Evolutionary conservation across 2,329 filamentous ascomycete genomes (phyloP).

Genomic region (Dactylonectria macrodidyma): DNA sequence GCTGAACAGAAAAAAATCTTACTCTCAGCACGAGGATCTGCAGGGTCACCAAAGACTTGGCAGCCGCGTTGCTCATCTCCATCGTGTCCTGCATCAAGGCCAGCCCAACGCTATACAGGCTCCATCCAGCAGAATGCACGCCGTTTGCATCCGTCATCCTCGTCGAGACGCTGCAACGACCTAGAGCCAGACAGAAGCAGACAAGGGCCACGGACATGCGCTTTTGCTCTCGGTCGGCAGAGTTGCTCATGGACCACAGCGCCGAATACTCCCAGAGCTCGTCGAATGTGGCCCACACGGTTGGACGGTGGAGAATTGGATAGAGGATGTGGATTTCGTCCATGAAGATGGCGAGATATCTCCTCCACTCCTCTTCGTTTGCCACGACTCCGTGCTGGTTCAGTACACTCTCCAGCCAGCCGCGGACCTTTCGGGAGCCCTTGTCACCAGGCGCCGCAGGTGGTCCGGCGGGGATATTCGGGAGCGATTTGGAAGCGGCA

Average conservation of each 20-base stretch:
- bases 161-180: conserved; percentile 36
- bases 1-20: neutral
- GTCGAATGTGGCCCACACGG: conserved; percentile 35
- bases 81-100: conserved; percentile 30
- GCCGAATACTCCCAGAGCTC: conserved; percentile 37
- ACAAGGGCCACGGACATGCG: conserved; percentile 35
- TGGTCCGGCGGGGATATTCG: conserved; percentile 14
- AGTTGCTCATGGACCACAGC: conserved; percentile 20
- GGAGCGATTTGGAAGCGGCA: conserved; percentile 12
- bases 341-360: conserved; percentile 32
- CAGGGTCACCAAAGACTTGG: conserved; percentile 34
- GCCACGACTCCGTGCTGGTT: conserved; percentile 26
- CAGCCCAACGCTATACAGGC: conserved; percentile 32
- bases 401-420: conserved; percentile 33
- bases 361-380: conserved; percentile 33
- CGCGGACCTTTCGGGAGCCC: conserved; percentile 4
- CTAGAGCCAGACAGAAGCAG: conserved; percentile 37
- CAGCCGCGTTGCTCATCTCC: conserved; percentile 35
- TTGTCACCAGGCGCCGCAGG: neutral
- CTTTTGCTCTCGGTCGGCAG: conserved; percentile 24
- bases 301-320: conserved; percentile 31
- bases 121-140: conserved; percentile 37
- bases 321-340: conserved; percentile 37
- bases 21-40: conserved; percentile 35
- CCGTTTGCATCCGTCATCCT: conserved; percentile 35